Conservation (phyloP, 2,329 filamentous ascomycete genomes). For the Stagonosporopsis rhizophila region DNA sequence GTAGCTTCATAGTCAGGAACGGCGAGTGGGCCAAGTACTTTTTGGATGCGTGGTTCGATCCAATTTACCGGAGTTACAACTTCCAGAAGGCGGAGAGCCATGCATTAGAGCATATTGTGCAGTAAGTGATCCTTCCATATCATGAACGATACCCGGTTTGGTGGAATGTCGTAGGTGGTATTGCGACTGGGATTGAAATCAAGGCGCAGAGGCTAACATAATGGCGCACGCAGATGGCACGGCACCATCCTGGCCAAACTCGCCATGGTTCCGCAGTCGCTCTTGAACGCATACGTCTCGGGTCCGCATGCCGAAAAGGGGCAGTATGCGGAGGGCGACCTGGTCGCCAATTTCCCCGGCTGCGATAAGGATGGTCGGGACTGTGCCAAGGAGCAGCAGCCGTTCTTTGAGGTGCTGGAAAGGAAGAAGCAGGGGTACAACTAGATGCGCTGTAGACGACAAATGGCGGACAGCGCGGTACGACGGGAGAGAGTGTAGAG, state of each 20-base stretch:
- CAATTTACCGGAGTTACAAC: constrained; percentile 90
- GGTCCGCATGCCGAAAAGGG: constrained; percentile 53
- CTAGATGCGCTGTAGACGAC: too few species aligned
- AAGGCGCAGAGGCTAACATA: too few species aligned
- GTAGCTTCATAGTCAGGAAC: constrained; percentile 80
- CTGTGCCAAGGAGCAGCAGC: constrained; percentile 75
- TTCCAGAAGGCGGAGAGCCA: constrained; percentile 95
- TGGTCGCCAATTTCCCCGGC: constrained; percentile 78
- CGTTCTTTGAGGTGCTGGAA: constrained; percentile 53
- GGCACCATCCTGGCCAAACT: constrained; percentile 91
- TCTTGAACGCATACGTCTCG: constrained; percentile 76
- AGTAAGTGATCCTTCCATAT: too few species aligned
- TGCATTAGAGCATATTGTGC: constrained; percentile 72
- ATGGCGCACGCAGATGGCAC: constrained; percentile 99
- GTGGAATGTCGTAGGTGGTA: too few species aligned
- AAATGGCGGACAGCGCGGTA: too few species aligned
- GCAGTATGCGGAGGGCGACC: constrained; percentile 81
- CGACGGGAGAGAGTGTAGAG: too few species aligned
- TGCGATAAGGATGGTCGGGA: constrained; percentile 68
- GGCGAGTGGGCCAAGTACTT: constrained; percentile 94
- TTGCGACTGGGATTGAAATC: too few species aligned
- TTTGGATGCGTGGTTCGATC: constrained; percentile 94
- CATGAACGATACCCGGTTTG: too few species aligned
- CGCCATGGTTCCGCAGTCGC: constrained; percentile 84
- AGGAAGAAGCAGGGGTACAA: constrained; percentile 15